Evolutionary conservation across 2,329 filamentous ascomycete species (phyloP).

Genomic region (Beauveria scarabaeidicola): DNA sequence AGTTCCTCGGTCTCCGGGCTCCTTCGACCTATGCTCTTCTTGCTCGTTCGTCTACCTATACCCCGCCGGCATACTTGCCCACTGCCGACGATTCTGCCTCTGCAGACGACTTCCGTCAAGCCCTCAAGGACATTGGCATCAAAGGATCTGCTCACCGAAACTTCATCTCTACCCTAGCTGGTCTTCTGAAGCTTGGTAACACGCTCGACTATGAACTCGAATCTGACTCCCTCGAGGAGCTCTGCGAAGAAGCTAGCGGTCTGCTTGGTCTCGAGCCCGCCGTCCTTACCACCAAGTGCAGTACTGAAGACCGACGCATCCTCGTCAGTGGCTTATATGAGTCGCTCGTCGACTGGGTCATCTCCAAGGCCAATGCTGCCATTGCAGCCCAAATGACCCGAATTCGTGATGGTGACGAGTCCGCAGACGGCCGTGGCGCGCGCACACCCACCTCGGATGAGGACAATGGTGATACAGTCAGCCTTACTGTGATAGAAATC

Average conservation of each 20-base stretch:
- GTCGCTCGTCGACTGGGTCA: constrained; percentile 88
- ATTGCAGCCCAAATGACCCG: constrained; percentile 68
- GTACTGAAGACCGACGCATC: constrained; percentile 73
- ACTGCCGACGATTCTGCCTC: constrained; percentile 87
- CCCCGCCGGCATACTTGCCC: constrained; percentile 78
- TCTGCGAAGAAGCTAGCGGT: constrained; percentile 83
- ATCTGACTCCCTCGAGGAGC: constrained; percentile 71
- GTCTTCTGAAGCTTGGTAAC: constrained; percentile 84
- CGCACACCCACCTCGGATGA: constrained; percentile 60
- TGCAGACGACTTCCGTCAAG: constrained; percentile 83
- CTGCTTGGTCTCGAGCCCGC: constrained; percentile 83
- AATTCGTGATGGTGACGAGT: constrained; percentile 58
- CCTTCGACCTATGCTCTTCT: constrained; percentile 72
- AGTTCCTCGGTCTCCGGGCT: constrained; percentile 74
- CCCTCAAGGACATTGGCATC: constrained; percentile 86
- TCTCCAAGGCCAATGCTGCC: constrained; percentile 76
- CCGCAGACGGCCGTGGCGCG: constrained; percentile 52
- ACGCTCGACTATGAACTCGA: constrained; percentile 79
- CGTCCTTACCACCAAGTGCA: constrained; percentile 67
- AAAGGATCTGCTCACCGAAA: constrained; percentile 76
- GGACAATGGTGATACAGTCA: constrained; percentile 74
- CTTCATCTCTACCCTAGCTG: constrained; percentile 77
- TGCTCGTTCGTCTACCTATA: constrained; percentile 74
- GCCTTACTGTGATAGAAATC: constrained; percentile 80
- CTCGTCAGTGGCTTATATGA: constrained; percentile 87